These are phyloP conservation scores for Suillus placidus DNA, from an alignment of 768 basidiomycete species.

Conservation along the genomic window DNA sequence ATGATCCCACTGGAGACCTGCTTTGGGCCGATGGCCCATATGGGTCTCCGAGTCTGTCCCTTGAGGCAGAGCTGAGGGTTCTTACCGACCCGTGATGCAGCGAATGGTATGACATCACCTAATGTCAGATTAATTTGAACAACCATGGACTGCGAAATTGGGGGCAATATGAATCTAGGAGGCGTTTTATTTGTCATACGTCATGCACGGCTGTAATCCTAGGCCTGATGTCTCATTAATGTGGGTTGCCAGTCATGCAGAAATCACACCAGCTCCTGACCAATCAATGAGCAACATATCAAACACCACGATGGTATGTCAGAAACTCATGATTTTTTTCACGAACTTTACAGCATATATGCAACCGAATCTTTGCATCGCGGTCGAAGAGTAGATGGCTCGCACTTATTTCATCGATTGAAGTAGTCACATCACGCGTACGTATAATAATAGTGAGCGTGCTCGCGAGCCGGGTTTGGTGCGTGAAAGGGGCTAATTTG, in stretches of 20 bases:
- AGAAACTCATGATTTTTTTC: background rate
- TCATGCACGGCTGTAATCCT: background rate
- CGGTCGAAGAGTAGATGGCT: background rate
- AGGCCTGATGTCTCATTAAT: background rate
- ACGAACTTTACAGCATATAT: background rate
- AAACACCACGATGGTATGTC: background rate
- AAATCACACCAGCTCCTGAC: background rate
- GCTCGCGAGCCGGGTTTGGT: background rate
- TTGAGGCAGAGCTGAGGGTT: background rate
- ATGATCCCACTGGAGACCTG: background rate
- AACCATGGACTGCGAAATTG: slow-evolving; percentile 4
- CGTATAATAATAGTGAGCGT: background rate
- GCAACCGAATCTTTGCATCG: background rate
- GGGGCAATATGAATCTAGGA: slow-evolving; percentile 7
- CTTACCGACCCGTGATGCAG: slow-evolving; percentile 8
- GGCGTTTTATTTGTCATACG: background rate
- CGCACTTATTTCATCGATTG: background rate
- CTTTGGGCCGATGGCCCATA: background rate
- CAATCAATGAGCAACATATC: too few relatives aligned
- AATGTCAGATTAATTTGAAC: slow-evolving; percentile 9
- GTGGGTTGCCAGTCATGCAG: background rate
- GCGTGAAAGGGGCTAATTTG: background rate
- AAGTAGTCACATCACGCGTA: background rate
- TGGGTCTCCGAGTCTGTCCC: background rate
- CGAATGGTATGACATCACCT: background rate